Percentiles rank a stretch among this genome's conserved stretches.
phyloP scores from a whole-genome alignment of 2,329 filamentous ascomycete genomes.

The Beauveria medogensis region DNA sequence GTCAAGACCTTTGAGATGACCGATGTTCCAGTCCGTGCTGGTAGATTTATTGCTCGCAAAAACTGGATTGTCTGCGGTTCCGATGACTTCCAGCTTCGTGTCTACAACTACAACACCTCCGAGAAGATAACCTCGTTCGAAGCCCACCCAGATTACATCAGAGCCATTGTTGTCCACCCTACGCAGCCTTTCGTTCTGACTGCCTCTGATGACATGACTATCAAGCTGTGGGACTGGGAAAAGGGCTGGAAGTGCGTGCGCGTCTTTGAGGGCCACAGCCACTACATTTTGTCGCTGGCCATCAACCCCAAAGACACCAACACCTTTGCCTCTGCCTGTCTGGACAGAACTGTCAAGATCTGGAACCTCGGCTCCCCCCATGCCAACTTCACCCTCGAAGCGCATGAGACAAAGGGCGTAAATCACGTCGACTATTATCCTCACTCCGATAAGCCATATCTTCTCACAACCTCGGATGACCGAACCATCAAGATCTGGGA shows the following conservation, averaged over 20 bases:
- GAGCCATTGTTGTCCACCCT: conserved; percentile 90
- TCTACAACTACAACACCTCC: conserved; percentile 99
- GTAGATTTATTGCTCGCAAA: conserved; percentile 93
- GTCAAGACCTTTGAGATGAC: conserved; percentile 99
- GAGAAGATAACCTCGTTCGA: conserved; percentile 98
- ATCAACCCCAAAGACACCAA: conserved; percentile 98
- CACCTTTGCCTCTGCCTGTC: conserved; percentile 83
- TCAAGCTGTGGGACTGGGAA: conserved; percentile 99
- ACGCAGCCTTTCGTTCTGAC: conserved; percentile 93
- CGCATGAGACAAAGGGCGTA: conserved; percentile 93
- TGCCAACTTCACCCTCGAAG: conserved; percentile 93
- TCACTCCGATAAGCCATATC: conserved; percentile 70
- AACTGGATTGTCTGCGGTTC: conserved; percentile 98
- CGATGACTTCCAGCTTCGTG: conserved; percentile 78
- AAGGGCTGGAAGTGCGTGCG: conserved; percentile 97
- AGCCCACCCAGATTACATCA: conserved; percentile 96
- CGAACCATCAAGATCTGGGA: conserved; percentile 98
- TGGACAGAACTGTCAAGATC: conserved; percentile 95
- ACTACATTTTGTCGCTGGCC: conserved; percentile 92
- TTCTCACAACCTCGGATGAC: conserved; percentile 94
- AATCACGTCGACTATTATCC: conserved; percentile 93
- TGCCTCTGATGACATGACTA: conserved; percentile 96
- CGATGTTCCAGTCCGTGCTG: conserved; percentile 93
- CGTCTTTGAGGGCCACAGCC: conserved; percentile 90
- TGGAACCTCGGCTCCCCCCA: conserved; percentile 93